Conservation (phyloP, 371 early-diverging fungal genomes). For the Circinella umbellata region DNA sequence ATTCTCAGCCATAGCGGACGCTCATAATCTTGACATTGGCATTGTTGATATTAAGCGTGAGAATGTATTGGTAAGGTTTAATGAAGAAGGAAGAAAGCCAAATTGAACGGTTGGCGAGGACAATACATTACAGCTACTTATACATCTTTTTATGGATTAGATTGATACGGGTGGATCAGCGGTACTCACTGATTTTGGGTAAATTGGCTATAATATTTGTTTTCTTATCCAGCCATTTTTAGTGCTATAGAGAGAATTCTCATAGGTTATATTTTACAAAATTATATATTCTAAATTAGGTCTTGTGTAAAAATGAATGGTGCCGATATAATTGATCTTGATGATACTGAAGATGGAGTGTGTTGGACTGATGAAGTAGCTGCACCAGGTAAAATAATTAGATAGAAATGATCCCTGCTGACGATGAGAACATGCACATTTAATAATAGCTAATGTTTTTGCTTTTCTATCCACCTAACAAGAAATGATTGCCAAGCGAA, state of each 20-base stretch:
- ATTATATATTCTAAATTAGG: constrained; percentile 10
- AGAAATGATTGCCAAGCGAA: constrained; percentile 28
- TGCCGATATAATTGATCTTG: constrained; percentile 8
- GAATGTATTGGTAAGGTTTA: constrained; percentile 31
- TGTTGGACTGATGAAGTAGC: constrained; percentile 43
- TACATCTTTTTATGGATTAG: not conserved
- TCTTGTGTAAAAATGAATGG: constrained; percentile 38
- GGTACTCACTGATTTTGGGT: constrained; percentile 47
- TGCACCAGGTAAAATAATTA: constrained; percentile 27
- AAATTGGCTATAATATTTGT: not conserved
- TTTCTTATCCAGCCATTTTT: too few relatives aligned
- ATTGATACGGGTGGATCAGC: constrained; percentile 35
- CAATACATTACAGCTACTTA: not conserved
- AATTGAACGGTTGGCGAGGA: not conserved
- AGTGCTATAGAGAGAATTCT: too few relatives aligned
- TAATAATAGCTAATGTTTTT: not conserved
- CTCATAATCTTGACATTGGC: constrained; percentile 36
- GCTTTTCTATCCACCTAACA: too few relatives aligned
- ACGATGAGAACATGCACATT: too few relatives aligned
- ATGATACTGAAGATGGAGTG: constrained; percentile 17
- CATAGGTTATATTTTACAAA: too few relatives aligned
- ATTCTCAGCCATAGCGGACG: constrained; percentile 38
- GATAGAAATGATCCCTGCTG: too few relatives aligned
- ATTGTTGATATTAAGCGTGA: constrained; percentile 47
- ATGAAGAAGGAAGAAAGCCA: constrained; percentile 9